These are phyloP conservation scores for Brasilioporus rufonigricans DNA, from an alignment of 768 basidiomycete species.

Conservation along the genomic window DNA sequence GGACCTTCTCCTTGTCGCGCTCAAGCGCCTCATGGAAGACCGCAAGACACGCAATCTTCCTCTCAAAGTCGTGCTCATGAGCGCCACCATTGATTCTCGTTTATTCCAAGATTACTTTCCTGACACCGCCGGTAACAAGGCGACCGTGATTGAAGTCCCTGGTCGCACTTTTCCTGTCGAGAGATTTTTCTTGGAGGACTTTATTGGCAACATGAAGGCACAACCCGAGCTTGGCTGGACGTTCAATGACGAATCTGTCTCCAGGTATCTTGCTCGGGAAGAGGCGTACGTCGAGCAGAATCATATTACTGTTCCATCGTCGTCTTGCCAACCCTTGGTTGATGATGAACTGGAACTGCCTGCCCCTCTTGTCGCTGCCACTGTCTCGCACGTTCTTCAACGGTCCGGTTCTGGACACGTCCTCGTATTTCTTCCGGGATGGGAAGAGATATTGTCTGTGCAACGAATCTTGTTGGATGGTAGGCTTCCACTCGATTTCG, in stretches of 20 bases:
- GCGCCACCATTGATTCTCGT: constrained; percentile 89
- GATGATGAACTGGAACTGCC: constrained; percentile 75
- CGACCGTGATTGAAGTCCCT: constrained; percentile 77
- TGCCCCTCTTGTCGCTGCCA: constrained; percentile 74
- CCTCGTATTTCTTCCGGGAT: constrained; percentile 89
- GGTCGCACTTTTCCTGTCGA: constrained; percentile 89
- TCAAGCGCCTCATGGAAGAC: constrained; percentile 78
- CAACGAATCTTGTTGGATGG: constrained; percentile 59
- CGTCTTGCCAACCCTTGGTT: constrained; percentile 6
- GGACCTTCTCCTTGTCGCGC: constrained; percentile 82
- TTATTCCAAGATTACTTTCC: constrained; percentile 89
- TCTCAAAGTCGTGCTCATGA: constrained; percentile 90
- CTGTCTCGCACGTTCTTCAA: constrained; percentile 73
- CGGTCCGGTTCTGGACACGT: constrained; percentile 80
- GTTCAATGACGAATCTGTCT: constrained; percentile 64
- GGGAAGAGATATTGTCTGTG: constrained; percentile 83
- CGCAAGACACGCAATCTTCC: constrained; percentile 67
- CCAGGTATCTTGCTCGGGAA: constrained; percentile 71
- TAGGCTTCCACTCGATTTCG: constrained; percentile 58
- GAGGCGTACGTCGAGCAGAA: constrained; percentile 16
- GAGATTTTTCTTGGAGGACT: constrained; percentile 79
- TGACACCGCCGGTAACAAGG: constrained; percentile 54
- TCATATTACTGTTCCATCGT: not conserved
- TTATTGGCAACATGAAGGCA: constrained; percentile 48
- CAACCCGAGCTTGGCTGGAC: constrained; percentile 55